Evolutionary conservation across 192 early-diverging fungal genomes (phyloP).

Genomic region (Coemansia javaensis): DNA sequence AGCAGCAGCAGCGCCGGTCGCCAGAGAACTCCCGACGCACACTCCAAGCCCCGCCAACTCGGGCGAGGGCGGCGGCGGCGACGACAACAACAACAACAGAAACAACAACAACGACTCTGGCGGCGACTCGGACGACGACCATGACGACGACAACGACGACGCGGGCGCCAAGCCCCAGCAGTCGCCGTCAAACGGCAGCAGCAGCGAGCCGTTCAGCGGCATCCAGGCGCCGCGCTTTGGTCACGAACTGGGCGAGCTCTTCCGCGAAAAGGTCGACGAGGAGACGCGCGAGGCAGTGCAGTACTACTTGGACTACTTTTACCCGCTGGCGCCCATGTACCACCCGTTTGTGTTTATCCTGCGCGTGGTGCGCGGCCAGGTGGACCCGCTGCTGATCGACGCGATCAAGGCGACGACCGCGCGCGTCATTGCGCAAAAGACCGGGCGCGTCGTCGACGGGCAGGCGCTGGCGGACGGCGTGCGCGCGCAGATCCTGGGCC

Average conservation of each 20-base stretch:
- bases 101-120: not conserved
- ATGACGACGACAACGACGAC: not conserved
- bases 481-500: slow-evolving; percentile 28
- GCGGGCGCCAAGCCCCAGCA: not conserved
- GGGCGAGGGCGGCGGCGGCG: not conserved
- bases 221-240: slow-evolving; percentile 34
- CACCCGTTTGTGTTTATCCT: slow-evolving; percentile 50
- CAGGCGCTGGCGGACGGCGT: slow-evolving; percentile 34
- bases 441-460: slow-evolving; percentile 31
- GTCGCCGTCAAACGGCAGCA: slow-evolving; percentile 1
- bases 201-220: slow-evolving; percentile 5
- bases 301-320: slow-evolving; percentile 50
- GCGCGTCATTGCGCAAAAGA: slow-evolving; percentile 23
- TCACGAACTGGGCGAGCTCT: slow-evolving; percentile 28
- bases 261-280: slow-evolving; percentile 18
- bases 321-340: slow-evolving; percentile 48
- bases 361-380: slow-evolving; percentile 36
- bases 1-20: not conserved
- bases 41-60: too few species aligned
- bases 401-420: slow-evolving; percentile 45
- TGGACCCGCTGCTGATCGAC: slow-evolving; percentile 44
- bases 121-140: not conserved
- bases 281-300: slow-evolving; percentile 44
- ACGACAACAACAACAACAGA: not conserved
- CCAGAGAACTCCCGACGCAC: too few species aligned